These are phyloP conservation scores for Aureobasidium sp. DNA, from an alignment of 2,329 filamentous ascomycete genomes.

Conservation along the genomic window DNA sequence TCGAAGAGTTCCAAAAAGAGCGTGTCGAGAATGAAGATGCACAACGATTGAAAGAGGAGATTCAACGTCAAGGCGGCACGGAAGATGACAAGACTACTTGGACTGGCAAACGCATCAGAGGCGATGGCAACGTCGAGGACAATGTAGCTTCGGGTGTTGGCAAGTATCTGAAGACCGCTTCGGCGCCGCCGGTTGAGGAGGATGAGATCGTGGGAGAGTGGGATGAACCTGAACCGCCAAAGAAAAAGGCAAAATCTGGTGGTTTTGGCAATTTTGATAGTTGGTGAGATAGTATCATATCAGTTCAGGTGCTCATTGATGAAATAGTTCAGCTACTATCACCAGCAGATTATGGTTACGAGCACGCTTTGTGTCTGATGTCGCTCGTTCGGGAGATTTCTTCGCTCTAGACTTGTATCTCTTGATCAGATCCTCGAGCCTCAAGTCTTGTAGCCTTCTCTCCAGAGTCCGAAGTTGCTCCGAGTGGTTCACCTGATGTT, in stretches of 20 bases:
- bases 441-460: no score
- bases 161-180: conserved; percentile 64
- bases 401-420: no score
- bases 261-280: conserved; percentile 94
- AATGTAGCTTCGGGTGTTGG: conserved; percentile 52
- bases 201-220: conserved; percentile 55
- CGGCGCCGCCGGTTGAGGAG: conserved; percentile 29
- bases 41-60: conserved; percentile 55
- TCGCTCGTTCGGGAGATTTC: no score
- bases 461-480: no score
- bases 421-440: no score
- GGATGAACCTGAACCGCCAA: conserved; percentile 57
- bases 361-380: no score
- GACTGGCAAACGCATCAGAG: conserved; percentile 85
- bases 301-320: no score
- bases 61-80: conserved; percentile 57
- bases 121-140: conserved; percentile 50
- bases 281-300: conserved; percentile 51
- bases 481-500: no score
- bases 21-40: conserved; percentile 44
- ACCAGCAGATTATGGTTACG: no score
- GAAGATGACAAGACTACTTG: conserved; percentile 90
- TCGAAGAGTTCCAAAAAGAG: conserved; percentile 82
- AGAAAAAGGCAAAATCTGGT: conserved; percentile 64
- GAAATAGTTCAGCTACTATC: no score